Evolutionary conservation across 352 stramenopile genomes (phyloP), one percentile per base, ranked within the genome.

Genomic region (Saprolegnia parasitica): DNA sequence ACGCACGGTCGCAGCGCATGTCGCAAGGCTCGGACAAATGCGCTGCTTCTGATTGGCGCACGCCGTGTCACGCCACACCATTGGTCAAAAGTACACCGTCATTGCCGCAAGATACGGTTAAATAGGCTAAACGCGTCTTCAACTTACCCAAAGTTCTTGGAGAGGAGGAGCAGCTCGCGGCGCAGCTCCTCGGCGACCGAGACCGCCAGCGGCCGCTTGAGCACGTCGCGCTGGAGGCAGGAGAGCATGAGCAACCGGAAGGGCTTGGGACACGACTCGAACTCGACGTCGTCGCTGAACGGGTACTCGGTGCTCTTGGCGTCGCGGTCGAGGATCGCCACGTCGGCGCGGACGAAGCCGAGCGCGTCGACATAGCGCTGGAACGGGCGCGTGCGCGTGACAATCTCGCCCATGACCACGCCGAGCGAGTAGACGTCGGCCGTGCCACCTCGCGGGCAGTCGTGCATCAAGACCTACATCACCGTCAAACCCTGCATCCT

Each of bases 361-460:
- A 45, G 18, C 23, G 21, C 23, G 13, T 55, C 16, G n/a, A 55
- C 54, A 37, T 13, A 67, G 37, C 35, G 26, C 58, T 54, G 37
- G 40, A 40, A 67, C 21, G 58, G 58, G 6, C 58, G 39, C 6
- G 58, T 35, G 20, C 58, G 39, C 46, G 58, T 56, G 20, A 67
- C 58, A 23, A 67, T 67, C 40, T 67, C 58, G 16, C 58, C 58
- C 18, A 67, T 18, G 40, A 67, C 50, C 10, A 67, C 58, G 2
- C 58, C 58, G 23, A 67, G 58, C 40, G 58, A 55, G 24, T 67
- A 67, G 18, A 67, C 50, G 15, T 67, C 58, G 4, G 58, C 58
- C 58, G 58, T 45, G 5, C 35, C 49, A 18, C 42, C 50, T 5
- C 58, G 39, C 13, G 39, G 11, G 29, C 58, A 67, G 42, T 67